phyloP scores from a whole-genome alignment of 495 filamentous ascomycete species.

The Daldinia concentrica region DNA sequence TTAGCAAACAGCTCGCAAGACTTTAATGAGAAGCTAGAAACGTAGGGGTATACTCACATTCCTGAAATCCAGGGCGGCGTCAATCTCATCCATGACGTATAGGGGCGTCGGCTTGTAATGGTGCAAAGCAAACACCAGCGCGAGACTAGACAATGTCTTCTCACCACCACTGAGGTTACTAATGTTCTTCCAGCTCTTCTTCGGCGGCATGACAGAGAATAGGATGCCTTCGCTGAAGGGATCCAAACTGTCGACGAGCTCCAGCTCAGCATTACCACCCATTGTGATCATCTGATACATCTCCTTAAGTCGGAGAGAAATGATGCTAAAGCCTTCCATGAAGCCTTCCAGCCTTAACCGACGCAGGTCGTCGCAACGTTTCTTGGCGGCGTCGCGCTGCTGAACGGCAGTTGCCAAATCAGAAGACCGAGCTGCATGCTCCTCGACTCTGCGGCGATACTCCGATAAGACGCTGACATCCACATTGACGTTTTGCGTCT shows the following conservation, averaged over 20 bases:
- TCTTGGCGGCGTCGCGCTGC: conserved; percentile 85
- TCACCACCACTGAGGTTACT: conserved; percentile 93
- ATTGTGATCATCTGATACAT: conserved; percentile 99
- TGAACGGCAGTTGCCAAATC: conserved; percentile 80
- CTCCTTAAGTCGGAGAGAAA: conserved; percentile 95
- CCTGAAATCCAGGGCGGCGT: conserved; percentile 95
- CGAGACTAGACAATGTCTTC: conserved; percentile 94
- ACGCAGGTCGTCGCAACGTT: conserved; percentile 87
- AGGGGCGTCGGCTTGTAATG: conserved; percentile 98
- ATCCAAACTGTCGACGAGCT: conserved; percentile 93
- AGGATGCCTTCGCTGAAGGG: conserved; percentile 97
- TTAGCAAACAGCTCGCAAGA: background rate
- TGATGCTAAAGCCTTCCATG: conserved; percentile 96
- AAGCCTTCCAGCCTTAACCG: conserved; percentile 92
- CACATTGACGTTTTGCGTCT: conserved; percentile 86
- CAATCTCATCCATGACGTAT: conserved; percentile 99
- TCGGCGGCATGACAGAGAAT: conserved; percentile 98
- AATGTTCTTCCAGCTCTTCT: conserved; percentile 99
- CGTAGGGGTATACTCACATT: conserved; percentile 71
- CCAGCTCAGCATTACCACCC: conserved; percentile 97
- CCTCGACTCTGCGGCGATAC: conserved; percentile 88
- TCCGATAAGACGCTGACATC: conserved; percentile 92
- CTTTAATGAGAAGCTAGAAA: background rate
- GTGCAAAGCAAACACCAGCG: conserved; percentile 95
- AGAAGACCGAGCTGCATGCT: conserved; percentile 80